Evolutionary conservation across 2,329 filamentous ascomycete species (phyloP).

Genomic region (Lecanosticta acicola): DNA sequence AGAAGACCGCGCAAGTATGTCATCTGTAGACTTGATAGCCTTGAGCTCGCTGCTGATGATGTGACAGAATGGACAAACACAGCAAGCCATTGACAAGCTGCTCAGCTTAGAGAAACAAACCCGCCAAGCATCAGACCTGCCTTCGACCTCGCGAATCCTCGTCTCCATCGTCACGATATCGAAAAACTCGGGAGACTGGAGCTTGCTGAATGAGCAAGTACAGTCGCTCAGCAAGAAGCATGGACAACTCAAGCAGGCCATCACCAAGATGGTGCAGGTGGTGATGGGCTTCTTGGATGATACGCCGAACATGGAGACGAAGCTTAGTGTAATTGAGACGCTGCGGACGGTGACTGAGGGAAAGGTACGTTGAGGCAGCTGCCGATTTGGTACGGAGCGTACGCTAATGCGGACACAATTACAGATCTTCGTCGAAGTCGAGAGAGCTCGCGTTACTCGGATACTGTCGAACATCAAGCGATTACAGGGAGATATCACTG

Average conservation of each 20-base stretch:
- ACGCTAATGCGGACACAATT: constrained; percentile 9
- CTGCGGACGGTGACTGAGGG: constrained; percentile 94
- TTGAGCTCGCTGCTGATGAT: constrained; percentile 21
- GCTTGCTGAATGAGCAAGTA: constrained; percentile 91
- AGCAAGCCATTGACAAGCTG: constrained; percentile 89
- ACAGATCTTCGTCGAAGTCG: constrained; percentile 96
- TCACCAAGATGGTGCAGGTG: constrained; percentile 97
- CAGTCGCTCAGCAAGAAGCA: constrained; percentile 97
- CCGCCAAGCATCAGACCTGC: constrained; percentile 92
- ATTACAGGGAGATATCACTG: constrained; percentile 82
- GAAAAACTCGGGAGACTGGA: constrained; percentile 90
- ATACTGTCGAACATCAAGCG: constrained; percentile 98
- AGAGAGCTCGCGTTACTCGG: constrained; percentile 89
- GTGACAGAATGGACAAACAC: constrained; percentile 61
- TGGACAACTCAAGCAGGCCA: constrained; percentile 98
- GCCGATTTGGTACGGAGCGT: neutral
- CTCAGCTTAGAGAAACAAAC: constrained; percentile 90
- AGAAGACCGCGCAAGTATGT: constrained; percentile 61
- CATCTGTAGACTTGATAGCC: neutral
- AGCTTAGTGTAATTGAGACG: constrained; percentile 90
- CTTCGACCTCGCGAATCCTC: constrained; percentile 85
- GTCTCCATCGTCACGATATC: constrained; percentile 87
- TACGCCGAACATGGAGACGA: constrained; percentile 77
- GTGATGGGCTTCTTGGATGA: constrained; percentile 89
- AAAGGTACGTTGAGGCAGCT: constrained; percentile 55